Conservation (phyloP, 768 basidiomycete genomes). For the Trametes cubensis region DNA sequence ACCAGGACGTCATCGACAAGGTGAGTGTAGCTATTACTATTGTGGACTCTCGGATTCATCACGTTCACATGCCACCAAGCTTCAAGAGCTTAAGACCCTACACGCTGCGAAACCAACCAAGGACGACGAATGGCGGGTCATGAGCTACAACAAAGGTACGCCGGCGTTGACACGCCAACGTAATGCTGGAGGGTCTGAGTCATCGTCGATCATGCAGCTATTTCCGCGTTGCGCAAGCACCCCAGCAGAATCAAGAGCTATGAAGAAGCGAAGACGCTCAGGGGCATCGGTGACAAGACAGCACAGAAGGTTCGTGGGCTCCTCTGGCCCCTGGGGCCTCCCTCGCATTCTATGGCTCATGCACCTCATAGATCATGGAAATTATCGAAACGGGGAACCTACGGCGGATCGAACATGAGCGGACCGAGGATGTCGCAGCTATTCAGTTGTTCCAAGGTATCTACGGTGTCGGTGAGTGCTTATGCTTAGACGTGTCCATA, state of each 20-base stretch:
- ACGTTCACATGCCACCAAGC: slow-evolving; percentile 40
- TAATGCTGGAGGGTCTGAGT: no score
- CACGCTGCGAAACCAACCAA: slow-evolving; percentile 62
- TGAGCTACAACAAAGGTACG: slow-evolving; percentile 68
- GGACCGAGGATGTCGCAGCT: slow-evolving; percentile 61
- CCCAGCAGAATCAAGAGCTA: slow-evolving; percentile 59
- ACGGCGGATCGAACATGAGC: slow-evolving; percentile 66
- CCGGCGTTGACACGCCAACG: neutral
- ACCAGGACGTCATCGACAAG: slow-evolving; percentile 78
- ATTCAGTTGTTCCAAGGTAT: slow-evolving; percentile 72
- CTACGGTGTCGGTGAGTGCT: slow-evolving; percentile 77
- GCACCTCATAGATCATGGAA: slow-evolving; percentile 66
- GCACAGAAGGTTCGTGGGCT: slow-evolving; percentile 59
- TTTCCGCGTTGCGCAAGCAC: slow-evolving; percentile 57
- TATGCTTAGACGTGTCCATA: neutral
- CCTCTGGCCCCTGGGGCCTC: neutral
- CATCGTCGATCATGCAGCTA: slow-evolving; percentile 43
- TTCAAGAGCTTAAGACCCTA: slow-evolving; percentile 65
- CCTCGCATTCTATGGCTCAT: neutral
- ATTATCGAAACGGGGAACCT: slow-evolving; percentile 77
- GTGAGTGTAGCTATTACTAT: slow-evolving; percentile 34
- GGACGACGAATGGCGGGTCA: slow-evolving; percentile 70
- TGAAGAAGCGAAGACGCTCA: slow-evolving; percentile 60
- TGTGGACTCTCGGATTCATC: neutral
- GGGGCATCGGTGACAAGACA: slow-evolving; percentile 73